Conservation (phyloP, 2,329 filamentous ascomycete genomes). For the Teratosphaeria pseudoeucalypti region DNA sequence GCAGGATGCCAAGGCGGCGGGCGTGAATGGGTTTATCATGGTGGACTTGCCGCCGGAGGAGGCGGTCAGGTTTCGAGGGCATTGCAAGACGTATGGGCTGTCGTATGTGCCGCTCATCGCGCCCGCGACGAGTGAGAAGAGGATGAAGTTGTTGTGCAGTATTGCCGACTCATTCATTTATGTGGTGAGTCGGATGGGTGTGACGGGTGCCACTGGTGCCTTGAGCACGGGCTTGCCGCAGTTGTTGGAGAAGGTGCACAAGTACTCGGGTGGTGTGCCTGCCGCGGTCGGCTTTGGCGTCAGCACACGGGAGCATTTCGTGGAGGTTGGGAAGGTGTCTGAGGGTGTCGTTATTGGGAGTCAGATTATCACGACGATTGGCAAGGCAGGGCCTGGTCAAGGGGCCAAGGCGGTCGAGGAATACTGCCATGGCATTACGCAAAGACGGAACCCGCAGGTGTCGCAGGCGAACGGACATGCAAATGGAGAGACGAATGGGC, state of each 20-base stretch:
- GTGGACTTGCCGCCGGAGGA: conserved; percentile 94
- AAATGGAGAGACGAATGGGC: conserved; percentile 10
- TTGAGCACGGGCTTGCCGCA: conserved; percentile 74
- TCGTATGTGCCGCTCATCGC: conserved; percentile 97
- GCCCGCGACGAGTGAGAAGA: conserved; percentile 78
- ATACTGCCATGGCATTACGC: conserved; percentile 67
- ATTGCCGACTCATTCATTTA: conserved; percentile 99
- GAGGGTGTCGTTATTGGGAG: conserved; percentile 96
- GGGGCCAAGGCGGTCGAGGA: conserved; percentile 67
- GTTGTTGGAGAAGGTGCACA: conserved; percentile 75
- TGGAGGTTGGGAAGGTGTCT: conserved; percentile 70
- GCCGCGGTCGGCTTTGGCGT: conserved; percentile 93
- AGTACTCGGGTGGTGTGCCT: conserved; percentile 81
- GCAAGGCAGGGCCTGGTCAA: conserved; percentile 55
- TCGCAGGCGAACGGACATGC: conserved; percentile 7
- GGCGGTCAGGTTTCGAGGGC: conserved; percentile 79
- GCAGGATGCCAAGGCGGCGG: conserved; percentile 69
- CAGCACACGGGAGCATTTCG: conserved; percentile 87
- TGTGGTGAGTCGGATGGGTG: conserved; percentile 92
- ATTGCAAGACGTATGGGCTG: conserved; percentile 70
- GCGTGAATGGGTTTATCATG: conserved; percentile 93
- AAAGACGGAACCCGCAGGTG: conserved; percentile 15
- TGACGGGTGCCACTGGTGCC: conserved; percentile 79
- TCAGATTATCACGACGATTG: conserved; percentile 78
- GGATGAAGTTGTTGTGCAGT: conserved; percentile 92